These are phyloP conservation scores for Chytriomyces sp. DNA, from an alignment of 192 early-diverging fungal genomes.

Conservation along the genomic window DNA sequence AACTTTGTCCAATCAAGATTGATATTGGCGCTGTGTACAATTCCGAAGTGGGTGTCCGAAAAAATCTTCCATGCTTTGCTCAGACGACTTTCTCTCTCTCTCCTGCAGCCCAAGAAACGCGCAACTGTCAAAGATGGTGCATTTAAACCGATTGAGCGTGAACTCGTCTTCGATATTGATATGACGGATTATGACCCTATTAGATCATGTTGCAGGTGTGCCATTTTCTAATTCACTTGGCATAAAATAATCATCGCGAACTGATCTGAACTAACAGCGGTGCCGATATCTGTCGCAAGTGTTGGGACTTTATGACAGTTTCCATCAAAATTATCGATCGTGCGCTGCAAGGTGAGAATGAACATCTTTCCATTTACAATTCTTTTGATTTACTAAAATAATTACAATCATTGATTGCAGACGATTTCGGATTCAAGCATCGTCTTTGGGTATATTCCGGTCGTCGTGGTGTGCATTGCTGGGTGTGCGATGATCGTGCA, in stretches of 20 bases:
- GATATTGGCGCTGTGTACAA: conserved; percentile 98
- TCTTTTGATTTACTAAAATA: neutral
- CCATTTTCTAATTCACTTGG: neutral
- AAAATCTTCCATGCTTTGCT: neutral
- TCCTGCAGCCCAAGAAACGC: conserved; percentile 76
- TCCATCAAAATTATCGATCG: conserved; percentile 86
- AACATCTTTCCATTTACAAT: conserved; percentile 10
- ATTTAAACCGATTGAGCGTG: conserved; percentile 81
- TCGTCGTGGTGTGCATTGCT: conserved; percentile 97
- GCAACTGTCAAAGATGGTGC: conserved; percentile 72
- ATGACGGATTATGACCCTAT: conserved; percentile 99
- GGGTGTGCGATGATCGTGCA: conserved; percentile 92
- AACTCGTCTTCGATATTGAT: conserved; percentile 98
- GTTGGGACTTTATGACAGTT: conserved; percentile 94
- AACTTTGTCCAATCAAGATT: conserved; percentile 87
- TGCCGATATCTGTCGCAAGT: conserved; percentile 84
- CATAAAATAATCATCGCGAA: conserved; percentile 9
- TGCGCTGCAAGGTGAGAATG: conserved; percentile 64
- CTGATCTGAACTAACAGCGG: conserved; percentile 51
- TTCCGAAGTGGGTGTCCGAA: conserved; percentile 52
- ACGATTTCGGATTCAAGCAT: conserved; percentile 95
- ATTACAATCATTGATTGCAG: conserved; percentile 41
- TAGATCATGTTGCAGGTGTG: conserved; percentile 86
- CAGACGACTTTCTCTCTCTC: neutral
- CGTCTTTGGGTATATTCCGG: conserved; percentile 95